Evolutionary conservation across 257 asterid genomes (phyloP).

Genomic region (Solanum clarkiae): DNA sequence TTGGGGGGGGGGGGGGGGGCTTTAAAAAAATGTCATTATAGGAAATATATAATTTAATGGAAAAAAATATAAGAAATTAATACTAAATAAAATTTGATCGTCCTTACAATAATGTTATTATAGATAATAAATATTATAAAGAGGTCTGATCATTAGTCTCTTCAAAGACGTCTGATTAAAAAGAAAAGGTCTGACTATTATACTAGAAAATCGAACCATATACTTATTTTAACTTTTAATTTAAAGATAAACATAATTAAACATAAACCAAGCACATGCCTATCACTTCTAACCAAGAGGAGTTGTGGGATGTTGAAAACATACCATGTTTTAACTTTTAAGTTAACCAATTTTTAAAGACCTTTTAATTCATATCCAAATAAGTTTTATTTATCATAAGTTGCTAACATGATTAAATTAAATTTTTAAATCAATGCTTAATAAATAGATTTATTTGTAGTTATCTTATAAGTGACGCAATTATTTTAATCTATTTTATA

Average conservation of each 20-base stretch:
- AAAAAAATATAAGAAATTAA: too few relatives aligned
- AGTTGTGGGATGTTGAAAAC: neutral
- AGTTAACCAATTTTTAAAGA: neutral
- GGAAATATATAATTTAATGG: too few relatives aligned
- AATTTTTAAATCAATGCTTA: neutral
- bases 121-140: too few relatives aligned
- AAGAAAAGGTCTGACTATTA: too few relatives aligned
- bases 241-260: neutral
- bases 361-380: neutral
- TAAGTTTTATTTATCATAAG: neutral
- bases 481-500: neutral
- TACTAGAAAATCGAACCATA: too few relatives aligned
- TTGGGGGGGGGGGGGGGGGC: too few relatives aligned
- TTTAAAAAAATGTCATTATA: too few relatives aligned
- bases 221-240: too few relatives aligned
- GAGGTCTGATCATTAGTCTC: too few relatives aligned
- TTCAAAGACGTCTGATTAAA: too few relatives aligned
- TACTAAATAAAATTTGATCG: too few relatives aligned
- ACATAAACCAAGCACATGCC: neutral
- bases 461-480: neutral
- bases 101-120: too few relatives aligned
- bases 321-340: neutral
- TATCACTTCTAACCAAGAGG: neutral
- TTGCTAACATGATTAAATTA: neutral
- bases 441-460: neutral